Percentiles rank a stretch among this genome's conserved stretches.
phyloP scores from a whole-genome alignment of 2,329 filamentous ascomycete species.

The Xylariaceae sp. region DNA sequence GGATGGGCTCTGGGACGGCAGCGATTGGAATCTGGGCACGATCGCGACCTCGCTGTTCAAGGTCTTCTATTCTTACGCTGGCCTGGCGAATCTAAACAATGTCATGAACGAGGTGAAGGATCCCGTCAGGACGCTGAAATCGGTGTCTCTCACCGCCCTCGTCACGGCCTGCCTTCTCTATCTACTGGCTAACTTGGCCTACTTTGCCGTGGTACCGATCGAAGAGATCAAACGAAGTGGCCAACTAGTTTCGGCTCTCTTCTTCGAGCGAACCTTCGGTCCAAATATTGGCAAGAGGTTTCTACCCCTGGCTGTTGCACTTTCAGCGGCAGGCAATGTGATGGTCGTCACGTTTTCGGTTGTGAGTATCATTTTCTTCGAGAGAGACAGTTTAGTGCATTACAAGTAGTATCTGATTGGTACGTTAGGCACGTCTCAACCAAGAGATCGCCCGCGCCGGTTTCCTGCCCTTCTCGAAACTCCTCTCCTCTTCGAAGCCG shows the following conservation, averaged over 20 bases:
- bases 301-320: constrained; percentile 65
- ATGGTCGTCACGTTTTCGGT: constrained; percentile 72
- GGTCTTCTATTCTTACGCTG: constrained; percentile 70
- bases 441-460: constrained; percentile 74
- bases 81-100: constrained; percentile 68
- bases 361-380: constrained; percentile 46
- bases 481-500: constrained; percentile 66
- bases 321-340: constrained; percentile 71
- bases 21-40: constrained; percentile 69
- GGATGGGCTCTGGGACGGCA: constrained; percentile 63
- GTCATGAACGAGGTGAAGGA: constrained; percentile 73
- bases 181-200: constrained; percentile 65
- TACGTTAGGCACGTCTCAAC: constrained; percentile 63
- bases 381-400: not conserved
- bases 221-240: constrained; percentile 68
- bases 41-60: constrained; percentile 70
- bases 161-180: constrained; percentile 66
- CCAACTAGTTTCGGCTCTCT: constrained; percentile 68
- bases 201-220: constrained; percentile 66
- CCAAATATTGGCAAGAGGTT: constrained; percentile 57
- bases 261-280: constrained; percentile 68
- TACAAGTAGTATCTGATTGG: constrained; percentile 15
- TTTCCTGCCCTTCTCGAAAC: constrained; percentile 64
- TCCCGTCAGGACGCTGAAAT: constrained; percentile 66
- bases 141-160: constrained; percentile 62